phyloP scores from a whole-genome alignment of 305 asterid genomes.

The Fraxinus paxiana region DNA sequence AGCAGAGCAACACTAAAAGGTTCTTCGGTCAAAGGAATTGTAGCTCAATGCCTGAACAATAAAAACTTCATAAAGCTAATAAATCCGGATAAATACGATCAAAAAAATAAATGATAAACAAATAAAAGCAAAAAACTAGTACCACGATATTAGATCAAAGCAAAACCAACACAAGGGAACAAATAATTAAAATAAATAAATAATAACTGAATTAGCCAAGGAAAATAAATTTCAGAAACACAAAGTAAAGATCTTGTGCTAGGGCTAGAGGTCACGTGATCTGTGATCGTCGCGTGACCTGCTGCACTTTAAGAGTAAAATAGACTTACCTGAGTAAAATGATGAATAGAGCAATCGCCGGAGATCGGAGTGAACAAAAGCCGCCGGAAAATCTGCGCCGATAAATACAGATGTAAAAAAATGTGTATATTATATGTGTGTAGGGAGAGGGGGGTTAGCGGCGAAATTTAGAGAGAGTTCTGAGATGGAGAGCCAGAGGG shows the following conservation, averaged over 20 bases:
- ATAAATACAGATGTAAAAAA: not conserved
- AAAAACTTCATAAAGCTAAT: slow-evolving; percentile 6
- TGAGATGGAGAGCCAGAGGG: not conserved
- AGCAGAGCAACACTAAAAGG: not conserved
- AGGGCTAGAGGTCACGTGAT: slow-evolving; percentile 54
- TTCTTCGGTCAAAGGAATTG: not conserved
- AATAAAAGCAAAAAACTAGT: slow-evolving; percentile 2
- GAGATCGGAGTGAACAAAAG: slow-evolving; percentile 21
- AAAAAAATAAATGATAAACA: not conserved
- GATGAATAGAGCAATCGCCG: slow-evolving; percentile 40
- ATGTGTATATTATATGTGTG: not conserved
- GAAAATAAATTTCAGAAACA: not conserved
- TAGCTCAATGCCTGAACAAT: slow-evolving; percentile 16
- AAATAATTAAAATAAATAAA: slow-evolving; percentile 5
- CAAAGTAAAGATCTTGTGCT: slow-evolving; percentile 13
- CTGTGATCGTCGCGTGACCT: slow-evolving; percentile 33
- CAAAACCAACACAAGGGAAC: slow-evolving; percentile 10
- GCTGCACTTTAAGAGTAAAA: slow-evolving; percentile 16
- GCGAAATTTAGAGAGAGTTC: not conserved
- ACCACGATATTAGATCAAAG: slow-evolving; percentile 16
- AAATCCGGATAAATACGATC: not conserved
- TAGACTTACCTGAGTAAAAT: slow-evolving; percentile 32
- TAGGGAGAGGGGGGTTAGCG: not conserved
- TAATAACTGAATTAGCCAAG: not conserved
- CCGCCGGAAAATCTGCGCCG: slow-evolving; percentile 23